Percentiles rank a stretch among this genome's conserved stretches.
These are phyloP conservation scores for Saccharomyces kudriavzevii DNA, from an alignment of 805 yeast genomes.

Conservation along the genomic window DNA sequence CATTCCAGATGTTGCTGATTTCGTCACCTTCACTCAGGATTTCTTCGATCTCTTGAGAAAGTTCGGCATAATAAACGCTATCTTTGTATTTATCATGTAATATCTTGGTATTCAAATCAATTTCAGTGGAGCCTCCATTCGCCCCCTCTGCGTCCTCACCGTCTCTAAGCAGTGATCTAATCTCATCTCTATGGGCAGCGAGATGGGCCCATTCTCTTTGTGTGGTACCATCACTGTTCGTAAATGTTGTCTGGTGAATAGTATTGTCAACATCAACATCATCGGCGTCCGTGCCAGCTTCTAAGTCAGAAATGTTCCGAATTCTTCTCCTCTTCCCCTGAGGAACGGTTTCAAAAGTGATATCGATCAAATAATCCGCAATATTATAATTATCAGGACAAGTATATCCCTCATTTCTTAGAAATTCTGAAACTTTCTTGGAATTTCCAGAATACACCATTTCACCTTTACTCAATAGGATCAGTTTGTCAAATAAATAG, in stretches of 20 bases:
- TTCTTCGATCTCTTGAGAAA: slow-evolving; percentile 27
- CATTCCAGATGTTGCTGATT: not conserved
- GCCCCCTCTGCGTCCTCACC: slow-evolving; percentile 15
- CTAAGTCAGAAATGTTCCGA: slow-evolving; percentile 1
- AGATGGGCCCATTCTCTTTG: slow-evolving; percentile 82
- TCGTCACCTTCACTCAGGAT: not conserved
- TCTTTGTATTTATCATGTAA: slow-evolving; percentile 29
- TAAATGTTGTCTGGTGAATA: not conserved
- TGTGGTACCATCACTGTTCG: slow-evolving; percentile 36
- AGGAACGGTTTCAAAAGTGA: slow-evolving; percentile 52
- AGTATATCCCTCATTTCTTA: slow-evolving; percentile 61
- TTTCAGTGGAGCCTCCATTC: slow-evolving; percentile 8
- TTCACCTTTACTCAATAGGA: slow-evolving; percentile 77
- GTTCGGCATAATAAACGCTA: slow-evolving; percentile 26
- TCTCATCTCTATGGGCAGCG: slow-evolving; percentile 73
- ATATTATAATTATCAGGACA: slow-evolving; percentile 89
- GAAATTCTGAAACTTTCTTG: slow-evolving; percentile 64
- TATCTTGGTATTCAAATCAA: slow-evolving; percentile 14
- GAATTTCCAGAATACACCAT: slow-evolving; percentile 84
- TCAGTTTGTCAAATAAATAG: slow-evolving; percentile 73
- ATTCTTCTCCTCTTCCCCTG: not conserved
- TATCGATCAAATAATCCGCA: slow-evolving; percentile 88
- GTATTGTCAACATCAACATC: slow-evolving; percentile 18
- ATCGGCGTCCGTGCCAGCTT: not conserved
- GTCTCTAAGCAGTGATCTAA: slow-evolving; percentile 28